phyloP scores from a whole-genome alignment of 768 basidiomycete species.

The Lactifluus pinguis region DNA sequence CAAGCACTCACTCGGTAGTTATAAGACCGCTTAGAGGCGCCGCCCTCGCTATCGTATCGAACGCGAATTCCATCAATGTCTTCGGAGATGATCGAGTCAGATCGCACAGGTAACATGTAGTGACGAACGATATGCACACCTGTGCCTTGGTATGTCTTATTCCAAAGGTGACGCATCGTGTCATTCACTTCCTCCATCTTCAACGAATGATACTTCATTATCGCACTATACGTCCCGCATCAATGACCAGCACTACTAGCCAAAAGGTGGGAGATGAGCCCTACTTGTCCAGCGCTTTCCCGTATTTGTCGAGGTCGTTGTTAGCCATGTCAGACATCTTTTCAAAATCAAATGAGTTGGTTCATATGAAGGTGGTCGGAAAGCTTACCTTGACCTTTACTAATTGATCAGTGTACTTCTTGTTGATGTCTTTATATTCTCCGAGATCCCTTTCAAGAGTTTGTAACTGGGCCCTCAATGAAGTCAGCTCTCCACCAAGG shows the following conservation, averaged over 20 bases:
- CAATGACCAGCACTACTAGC: neutral
- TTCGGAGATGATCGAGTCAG: slow-evolving; percentile 25
- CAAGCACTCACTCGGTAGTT: slow-evolving; percentile 75
- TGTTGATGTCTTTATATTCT: slow-evolving; percentile 83
- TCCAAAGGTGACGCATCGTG: slow-evolving; percentile 95
- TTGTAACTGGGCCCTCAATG: slow-evolving; percentile 57
- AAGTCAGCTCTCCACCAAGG: slow-evolving; percentile 74
- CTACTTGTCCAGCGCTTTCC: slow-evolving; percentile 93
- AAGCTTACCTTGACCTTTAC: slow-evolving; percentile 81
- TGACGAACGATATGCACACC: slow-evolving; percentile 38
- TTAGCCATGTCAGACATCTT: slow-evolving; percentile 98
- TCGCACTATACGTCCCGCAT: slow-evolving; percentile 53
- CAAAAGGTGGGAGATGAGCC: slow-evolving; percentile 20
- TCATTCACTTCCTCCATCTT: slow-evolving; percentile 99
- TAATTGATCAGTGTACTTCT: slow-evolving; percentile 81
- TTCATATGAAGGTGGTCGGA: neutral
- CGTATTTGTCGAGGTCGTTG: slow-evolving; percentile 94
- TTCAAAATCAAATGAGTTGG: neutral
- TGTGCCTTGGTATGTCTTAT: slow-evolving; percentile 97
- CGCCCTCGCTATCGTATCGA: slow-evolving; percentile 86
- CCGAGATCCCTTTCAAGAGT: slow-evolving; percentile 59
- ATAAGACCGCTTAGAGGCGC: slow-evolving; percentile 84
- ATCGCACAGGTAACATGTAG: neutral
- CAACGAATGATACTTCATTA: slow-evolving; percentile 94
- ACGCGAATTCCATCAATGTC: slow-evolving; percentile 98